A percentile compares a stretch with the other conserved stretches of the same genome.
Evolutionary conservation across 2,329 filamentous ascomycete genomes (phyloP).

Genomic region (Tolypocladium capitatum): DNA sequence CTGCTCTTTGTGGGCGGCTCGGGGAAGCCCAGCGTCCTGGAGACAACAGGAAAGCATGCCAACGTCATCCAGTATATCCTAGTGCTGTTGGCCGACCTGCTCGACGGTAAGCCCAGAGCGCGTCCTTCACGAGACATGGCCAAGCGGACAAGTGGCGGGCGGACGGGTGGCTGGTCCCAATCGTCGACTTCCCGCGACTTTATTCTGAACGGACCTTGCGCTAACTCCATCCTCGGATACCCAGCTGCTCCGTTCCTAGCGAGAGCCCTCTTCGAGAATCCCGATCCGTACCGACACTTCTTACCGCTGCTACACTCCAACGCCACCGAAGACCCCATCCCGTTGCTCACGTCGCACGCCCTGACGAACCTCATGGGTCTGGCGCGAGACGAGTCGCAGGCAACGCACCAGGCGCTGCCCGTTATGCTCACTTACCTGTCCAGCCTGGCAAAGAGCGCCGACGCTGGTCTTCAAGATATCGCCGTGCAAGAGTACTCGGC

Average conservation of each 20-base stretch:
- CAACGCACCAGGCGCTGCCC: constrained; percentile 66
- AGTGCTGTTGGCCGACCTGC: constrained; percentile 74
- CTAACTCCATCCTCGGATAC: constrained; percentile 1
- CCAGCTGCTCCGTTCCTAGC: constrained; percentile 69
- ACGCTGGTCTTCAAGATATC: constrained; percentile 88
- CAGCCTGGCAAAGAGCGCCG: constrained; percentile 67
- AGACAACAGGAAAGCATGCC: constrained; percentile 70
- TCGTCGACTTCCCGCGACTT: background rate
- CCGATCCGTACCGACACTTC: constrained; percentile 70
- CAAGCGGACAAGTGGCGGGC: background rate
- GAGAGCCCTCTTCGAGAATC: constrained; percentile 59
- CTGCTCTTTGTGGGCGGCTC: constrained; percentile 65
- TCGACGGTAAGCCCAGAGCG: constrained; percentile 52
- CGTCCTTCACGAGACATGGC: background rate
- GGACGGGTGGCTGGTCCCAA: background rate
- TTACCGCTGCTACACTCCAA: constrained; percentile 77
- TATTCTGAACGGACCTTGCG: background rate
- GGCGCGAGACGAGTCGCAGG: constrained; percentile 46
- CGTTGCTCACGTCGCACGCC: constrained; percentile 78
- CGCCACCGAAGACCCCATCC: constrained; percentile 63
- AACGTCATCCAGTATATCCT: constrained; percentile 94
- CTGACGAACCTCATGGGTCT: constrained; percentile 65
- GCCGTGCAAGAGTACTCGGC: constrained; percentile 85
- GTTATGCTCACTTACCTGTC: constrained; percentile 79
- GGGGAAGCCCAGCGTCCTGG: constrained; percentile 60